Evolutionary conservation across 495 filamentous ascomycete genomes (phyloP), one percentile per base, ranked within the genome.

Genomic region (Hyaloscypha finlandica): DNA sequence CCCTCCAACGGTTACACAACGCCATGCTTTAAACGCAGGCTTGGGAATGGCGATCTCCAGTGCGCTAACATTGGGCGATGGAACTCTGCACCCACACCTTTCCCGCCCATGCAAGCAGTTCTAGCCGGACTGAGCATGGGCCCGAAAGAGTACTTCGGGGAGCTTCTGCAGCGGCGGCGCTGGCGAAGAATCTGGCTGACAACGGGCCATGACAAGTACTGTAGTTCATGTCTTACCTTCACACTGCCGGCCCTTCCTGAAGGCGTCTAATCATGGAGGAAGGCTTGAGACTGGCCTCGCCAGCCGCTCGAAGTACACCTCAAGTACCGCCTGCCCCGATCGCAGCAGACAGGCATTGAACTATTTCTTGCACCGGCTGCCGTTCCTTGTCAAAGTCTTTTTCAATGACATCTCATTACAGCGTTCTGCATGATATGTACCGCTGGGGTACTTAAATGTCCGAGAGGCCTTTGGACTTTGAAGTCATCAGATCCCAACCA

Each of bases 401-500:
- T 69, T 67, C 64, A 66, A 68, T 67, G 65, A 67, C 70, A 69
- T 68, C 66, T 72, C 37, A 25, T 72, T 68, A 55, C 59, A 68
- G 70, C 63, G 66, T 31, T 63, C 59, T 69, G 69, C 69, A 71
- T 71, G 65, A 48, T 3, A 48, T 48, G 42, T 67, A 71, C 61
- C 69, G 56, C 54, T 65, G 61, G 39, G 64, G 65, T 67, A 70
- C 65, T 68, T 68, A 65, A 62, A 64, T 68, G 61, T 54, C 66
- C 39, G 64, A 48, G 51, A 31, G 42, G 16, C 42, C 42, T 48
- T 19, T 45, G 60, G 65, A 33, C 63, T 48, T 54, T 33, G 54
- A 52, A 71, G 70, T 71, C 70, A 71, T 68, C 66, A 68, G 70
- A 68, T 68, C 70, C 65, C 59, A 53, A 66, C 66, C 39, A 30